Evolutionary conservation across 2,329 filamentous ascomycete species (phyloP).

Genomic region (Juglanconis sp.): DNA sequence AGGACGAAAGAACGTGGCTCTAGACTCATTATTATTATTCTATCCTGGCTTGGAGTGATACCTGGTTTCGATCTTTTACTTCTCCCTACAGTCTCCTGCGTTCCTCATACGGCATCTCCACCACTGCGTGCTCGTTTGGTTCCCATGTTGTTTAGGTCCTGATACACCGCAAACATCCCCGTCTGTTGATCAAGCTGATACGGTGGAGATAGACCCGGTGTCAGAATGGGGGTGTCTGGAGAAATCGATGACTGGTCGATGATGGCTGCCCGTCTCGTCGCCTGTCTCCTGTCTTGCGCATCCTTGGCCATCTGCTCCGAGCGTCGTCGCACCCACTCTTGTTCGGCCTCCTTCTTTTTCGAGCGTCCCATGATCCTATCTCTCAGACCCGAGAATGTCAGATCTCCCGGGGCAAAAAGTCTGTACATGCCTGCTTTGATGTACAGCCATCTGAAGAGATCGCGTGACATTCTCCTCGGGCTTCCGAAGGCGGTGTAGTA

Average conservation of each 20-base stretch:
- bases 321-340: slow-evolving; percentile 13
- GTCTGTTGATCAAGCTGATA: not conserved
- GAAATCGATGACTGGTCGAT: not conserved
- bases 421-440: slow-evolving; percentile 18
- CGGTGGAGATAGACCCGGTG: not conserved
- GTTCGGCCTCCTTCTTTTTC: slow-evolving; percentile 9
- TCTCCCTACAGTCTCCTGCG: no score
- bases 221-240: slow-evolving; percentile 6
- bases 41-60: no score
- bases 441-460: slow-evolving; percentile 14
- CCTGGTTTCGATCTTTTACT: no score
- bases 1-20: no score
- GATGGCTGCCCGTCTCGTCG: slow-evolving; percentile 6
- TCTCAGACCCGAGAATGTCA: not conserved
- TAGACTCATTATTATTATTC: no score
- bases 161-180: slow-evolving; percentile 16
- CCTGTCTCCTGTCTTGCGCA: slow-evolving; percentile 12
- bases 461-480: slow-evolving; percentile 10
- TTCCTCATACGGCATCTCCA: not conserved
- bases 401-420: slow-evolving; percentile 8
- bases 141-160: slow-evolving; percentile 4
- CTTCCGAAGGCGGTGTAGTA: slow-evolving; percentile 18
- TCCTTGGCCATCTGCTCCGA: slow-evolving; percentile 16
- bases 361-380: not conserved
- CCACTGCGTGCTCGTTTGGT: not conserved